Percentiles rank a stretch among this genome's conserved stretches.
Conservation (phyloP, 306 rosid species). For the Cucurbita pepo region DNA sequence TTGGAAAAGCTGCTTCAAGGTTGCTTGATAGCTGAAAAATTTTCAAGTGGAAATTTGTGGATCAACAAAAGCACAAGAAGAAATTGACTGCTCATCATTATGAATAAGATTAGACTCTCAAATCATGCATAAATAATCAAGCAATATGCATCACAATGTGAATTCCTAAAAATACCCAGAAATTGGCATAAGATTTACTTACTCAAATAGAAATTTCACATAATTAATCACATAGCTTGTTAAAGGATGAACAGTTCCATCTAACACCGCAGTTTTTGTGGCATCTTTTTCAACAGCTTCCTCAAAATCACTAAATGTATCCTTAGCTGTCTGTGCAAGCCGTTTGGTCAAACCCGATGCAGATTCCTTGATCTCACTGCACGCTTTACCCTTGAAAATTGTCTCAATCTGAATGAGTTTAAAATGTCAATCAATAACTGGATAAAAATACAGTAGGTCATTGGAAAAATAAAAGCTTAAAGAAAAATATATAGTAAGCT, state of each 20-base stretch:
- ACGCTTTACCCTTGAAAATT: conserved; percentile 73
- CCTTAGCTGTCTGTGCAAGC: conserved; percentile 84
- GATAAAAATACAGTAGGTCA: neutral
- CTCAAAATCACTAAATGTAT: conserved; percentile 92
- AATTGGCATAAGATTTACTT: conserved; percentile 20
- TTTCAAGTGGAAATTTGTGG: neutral
- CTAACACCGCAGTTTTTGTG: conserved; percentile 85
- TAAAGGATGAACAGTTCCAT: conserved; percentile 96
- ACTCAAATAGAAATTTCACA: conserved; percentile 93
- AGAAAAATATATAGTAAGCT: neutral
- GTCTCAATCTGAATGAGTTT: conserved; percentile 49
- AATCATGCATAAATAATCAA: neutral
- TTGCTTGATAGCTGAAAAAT: conserved; percentile 64
- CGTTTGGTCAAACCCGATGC: conserved; percentile 72
- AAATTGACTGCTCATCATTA: neutral
- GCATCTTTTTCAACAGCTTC: conserved; percentile 96
- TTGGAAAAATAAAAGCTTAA: neutral
- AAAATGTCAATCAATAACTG: conserved; percentile 2
- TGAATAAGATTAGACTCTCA: neutral
- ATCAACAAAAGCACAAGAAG: neutral
- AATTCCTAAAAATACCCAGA: neutral
- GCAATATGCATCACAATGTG: neutral
- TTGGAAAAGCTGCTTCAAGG: conserved; percentile 88
- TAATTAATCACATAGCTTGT: conserved; percentile 94
- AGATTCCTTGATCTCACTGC: conserved; percentile 65